These are phyloP conservation scores for Stephania japonica DNA, from an alignment of 164 flowering plant genomes.

Conservation along the genomic window DNA sequence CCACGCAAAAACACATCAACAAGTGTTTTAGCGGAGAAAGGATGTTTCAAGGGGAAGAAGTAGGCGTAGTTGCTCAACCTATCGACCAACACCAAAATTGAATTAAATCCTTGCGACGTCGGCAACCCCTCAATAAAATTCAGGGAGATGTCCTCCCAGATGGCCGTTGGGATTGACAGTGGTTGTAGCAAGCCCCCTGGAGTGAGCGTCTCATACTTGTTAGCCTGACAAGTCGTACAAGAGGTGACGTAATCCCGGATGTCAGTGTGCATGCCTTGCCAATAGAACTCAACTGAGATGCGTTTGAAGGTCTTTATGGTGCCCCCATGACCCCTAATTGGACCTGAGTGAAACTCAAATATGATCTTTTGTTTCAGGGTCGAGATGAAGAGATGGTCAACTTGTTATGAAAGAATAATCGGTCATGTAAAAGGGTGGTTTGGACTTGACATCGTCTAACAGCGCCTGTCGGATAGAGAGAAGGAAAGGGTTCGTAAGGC, in stretches of 20 bases:
- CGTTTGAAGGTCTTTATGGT: background rate
- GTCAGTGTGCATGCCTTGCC: background rate
- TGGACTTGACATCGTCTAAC: too few species aligned
- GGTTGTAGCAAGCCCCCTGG: background rate
- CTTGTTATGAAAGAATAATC: too few species aligned
- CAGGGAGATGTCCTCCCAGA: background rate
- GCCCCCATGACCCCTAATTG: background rate
- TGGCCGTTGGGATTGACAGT: background rate
- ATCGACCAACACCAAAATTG: background rate
- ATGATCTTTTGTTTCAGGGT: background rate
- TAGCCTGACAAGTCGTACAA: background rate
- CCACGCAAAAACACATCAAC: background rate
- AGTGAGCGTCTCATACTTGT: background rate
- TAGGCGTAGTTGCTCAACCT: background rate
- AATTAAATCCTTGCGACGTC: background rate
- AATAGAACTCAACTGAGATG: background rate
- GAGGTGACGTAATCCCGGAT: background rate
- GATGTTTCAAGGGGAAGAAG: background rate
- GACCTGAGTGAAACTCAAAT: too few species aligned
- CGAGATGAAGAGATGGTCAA: background rate
- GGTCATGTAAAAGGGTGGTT: too few species aligned
- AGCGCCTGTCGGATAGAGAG: too few species aligned
- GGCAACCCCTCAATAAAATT: slow-evolving; percentile 1
- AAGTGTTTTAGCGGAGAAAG: background rate
- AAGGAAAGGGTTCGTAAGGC: background rate